phyloP scores from a whole-genome alignment of 2,329 filamentous ascomycete species.

The Colletotrichum eleusines region DNA sequence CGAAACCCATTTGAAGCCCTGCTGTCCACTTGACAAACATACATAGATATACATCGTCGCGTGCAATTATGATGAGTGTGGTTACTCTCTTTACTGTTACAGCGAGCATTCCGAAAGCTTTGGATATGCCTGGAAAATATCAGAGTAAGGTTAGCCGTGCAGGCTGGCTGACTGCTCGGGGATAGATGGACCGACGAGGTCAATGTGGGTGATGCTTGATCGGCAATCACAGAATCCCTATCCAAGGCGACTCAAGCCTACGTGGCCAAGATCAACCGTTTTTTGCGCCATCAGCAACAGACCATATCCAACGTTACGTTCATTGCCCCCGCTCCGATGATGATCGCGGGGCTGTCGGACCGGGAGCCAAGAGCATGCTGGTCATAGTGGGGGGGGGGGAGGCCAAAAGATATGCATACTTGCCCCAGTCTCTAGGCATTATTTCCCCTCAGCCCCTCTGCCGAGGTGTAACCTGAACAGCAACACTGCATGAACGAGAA shows the following conservation, averaged over 20 bases:
- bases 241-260: background rate
- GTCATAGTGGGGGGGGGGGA: slow-evolving; percentile 25
- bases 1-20: background rate
- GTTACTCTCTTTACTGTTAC: background rate
- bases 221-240: background rate
- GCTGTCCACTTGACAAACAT: background rate
- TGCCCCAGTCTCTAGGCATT: background rate
- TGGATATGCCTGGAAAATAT: background rate
- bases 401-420: slow-evolving; percentile 4
- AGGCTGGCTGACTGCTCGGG: background rate
- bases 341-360: slow-evolving; percentile 33
- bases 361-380: background rate
- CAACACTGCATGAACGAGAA: slow-evolving; percentile 20
- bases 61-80: background rate
- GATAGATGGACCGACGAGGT: background rate
- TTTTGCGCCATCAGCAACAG: background rate
- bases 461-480: slow-evolving; percentile 4
- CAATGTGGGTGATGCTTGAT: background rate
- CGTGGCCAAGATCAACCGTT: background rate
- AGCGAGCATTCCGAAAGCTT: background rate
- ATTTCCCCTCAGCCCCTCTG: no score
- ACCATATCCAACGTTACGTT: background rate
- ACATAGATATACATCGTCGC: background rate
- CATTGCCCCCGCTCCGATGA: slow-evolving; percentile 17
- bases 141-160: background rate